Evolutionary conservation across 768 basidiomycete genomes (phyloP).

Genomic region (Neoboletus magnificus): DNA sequence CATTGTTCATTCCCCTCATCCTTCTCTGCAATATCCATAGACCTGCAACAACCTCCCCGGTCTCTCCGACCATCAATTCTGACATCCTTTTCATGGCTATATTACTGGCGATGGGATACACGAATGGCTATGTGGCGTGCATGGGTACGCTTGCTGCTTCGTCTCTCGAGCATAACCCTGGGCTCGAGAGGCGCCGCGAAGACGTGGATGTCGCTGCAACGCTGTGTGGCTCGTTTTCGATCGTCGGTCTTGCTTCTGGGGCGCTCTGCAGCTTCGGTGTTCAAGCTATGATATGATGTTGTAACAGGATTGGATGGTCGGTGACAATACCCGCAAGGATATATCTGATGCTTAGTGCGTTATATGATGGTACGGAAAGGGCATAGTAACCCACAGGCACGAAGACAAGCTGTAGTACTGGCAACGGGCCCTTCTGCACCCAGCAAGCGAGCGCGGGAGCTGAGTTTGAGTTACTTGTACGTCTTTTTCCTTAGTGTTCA

Average conservation of each 20-base stretch:
- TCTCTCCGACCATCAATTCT: slow-evolving; percentile 57
- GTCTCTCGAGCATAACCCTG: slow-evolving; percentile 75
- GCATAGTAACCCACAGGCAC: too few species aligned
- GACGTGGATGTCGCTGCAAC: slow-evolving; percentile 87
- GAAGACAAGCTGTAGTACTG: background rate
- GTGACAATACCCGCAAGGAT: background rate
- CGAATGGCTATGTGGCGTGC: slow-evolving; percentile 43
- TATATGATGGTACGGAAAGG: background rate
- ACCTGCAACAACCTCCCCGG: slow-evolving; percentile 7
- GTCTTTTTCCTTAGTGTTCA: background rate
- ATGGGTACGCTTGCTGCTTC: slow-evolving; percentile 80
- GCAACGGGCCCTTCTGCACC: too few species aligned
- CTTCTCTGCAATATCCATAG: background rate
- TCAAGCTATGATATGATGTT: slow-evolving; percentile 55
- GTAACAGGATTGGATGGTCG: background rate
- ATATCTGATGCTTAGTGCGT: background rate
- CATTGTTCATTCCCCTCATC: background rate
- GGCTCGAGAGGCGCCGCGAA: slow-evolving; percentile 60
- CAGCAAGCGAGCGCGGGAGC: background rate
- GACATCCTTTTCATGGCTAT: slow-evolving; percentile 72
- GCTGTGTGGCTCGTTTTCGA: slow-evolving; percentile 72
- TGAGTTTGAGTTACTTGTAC: background rate
- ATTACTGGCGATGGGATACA: slow-evolving; percentile 63
- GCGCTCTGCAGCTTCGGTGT: slow-evolving; percentile 83
- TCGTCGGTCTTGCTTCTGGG: slow-evolving; percentile 70